phyloP scores from a whole-genome alignment of 305 asterid genomes.

The Fraxinus sp. region DNA sequence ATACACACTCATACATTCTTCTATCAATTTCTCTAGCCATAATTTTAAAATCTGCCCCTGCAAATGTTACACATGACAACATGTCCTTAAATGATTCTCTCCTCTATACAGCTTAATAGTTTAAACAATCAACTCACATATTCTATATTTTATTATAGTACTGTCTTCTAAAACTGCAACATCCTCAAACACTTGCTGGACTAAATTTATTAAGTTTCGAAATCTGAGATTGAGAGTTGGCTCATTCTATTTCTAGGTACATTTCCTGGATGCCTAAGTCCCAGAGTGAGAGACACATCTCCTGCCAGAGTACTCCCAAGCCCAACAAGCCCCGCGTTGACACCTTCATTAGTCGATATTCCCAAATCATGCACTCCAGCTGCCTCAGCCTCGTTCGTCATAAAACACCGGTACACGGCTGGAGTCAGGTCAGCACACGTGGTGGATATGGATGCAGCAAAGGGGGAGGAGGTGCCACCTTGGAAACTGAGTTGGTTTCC shows the following conservation, averaged over 20 bases:
- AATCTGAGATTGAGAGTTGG: constrained; percentile 51
- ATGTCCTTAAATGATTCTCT: not conserved
- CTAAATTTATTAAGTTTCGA: constrained; percentile 34
- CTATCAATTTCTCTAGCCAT: not conserved
- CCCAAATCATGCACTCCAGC: not conserved
- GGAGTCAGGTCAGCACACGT: not conserved
- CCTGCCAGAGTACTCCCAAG: constrained; percentile 29
- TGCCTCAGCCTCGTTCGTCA: constrained; percentile 6
- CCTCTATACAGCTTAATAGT: constrained; percentile 6
- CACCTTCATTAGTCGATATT: constrained; percentile 3
- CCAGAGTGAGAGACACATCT: constrained; percentile 71
- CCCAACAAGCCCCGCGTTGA: constrained; percentile 5
- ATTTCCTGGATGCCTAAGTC: constrained; percentile 61
- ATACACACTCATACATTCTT: not conserved
- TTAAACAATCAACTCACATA: constrained; percentile 2
- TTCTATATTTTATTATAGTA: not conserved
- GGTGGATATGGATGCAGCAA: constrained; percentile 14
- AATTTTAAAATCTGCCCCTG: not conserved
- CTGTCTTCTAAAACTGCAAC: not conserved
- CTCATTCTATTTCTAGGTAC: constrained; percentile 42
- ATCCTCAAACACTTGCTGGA: not conserved
- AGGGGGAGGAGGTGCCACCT: constrained; percentile 22
- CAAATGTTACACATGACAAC: not conserved
- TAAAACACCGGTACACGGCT: constrained; percentile 29
- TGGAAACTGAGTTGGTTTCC: constrained; percentile 37